phyloP scores from a whole-genome alignment of 352 stramenopile species.

The Pythium brachiatum region DNA sequence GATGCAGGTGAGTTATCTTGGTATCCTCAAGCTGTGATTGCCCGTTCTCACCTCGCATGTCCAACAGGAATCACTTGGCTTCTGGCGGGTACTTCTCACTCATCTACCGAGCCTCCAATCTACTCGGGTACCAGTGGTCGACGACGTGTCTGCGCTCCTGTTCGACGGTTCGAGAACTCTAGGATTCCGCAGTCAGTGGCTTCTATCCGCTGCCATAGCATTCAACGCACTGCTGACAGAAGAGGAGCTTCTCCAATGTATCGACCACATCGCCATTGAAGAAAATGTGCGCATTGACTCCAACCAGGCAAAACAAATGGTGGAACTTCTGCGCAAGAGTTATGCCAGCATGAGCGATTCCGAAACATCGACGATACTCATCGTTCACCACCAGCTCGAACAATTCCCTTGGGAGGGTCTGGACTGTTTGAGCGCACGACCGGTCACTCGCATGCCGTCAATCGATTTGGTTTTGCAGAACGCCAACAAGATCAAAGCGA shows the following conservation, averaged over 20 bases:
- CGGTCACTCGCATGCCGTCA: constrained; percentile 76
- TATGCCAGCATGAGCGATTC: not conserved
- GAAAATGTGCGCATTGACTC: constrained; percentile 18
- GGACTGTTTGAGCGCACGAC: constrained; percentile 37
- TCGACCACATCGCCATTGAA: constrained; percentile 24
- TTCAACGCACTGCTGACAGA: constrained; percentile 11
- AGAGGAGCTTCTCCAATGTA: constrained; percentile 13
- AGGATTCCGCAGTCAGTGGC: constrained; percentile 4
- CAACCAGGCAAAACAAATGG: not conserved
- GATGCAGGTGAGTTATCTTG: constrained; percentile 44
- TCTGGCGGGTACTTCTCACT: constrained; percentile 23
- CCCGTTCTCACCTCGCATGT: constrained; percentile 4
- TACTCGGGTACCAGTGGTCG: not conserved
- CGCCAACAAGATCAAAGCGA: constrained; percentile 23
- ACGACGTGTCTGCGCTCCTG: not conserved
- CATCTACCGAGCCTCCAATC: not conserved
- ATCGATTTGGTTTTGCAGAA: constrained; percentile 53
- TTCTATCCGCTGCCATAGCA: constrained; percentile 7
- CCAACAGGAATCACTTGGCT: constrained; percentile 13
- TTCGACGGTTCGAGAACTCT: not conserved
- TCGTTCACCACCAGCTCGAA: constrained; percentile 61
- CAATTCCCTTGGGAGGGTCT: constrained; percentile 84
- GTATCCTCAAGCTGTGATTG: not conserved
- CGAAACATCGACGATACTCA: constrained; percentile 45
- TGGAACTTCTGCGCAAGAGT: constrained; percentile 1